These are phyloP conservation scores for Coccomyxa sp. DNA, from an alignment of 139 green algal genomes.

Conservation along the genomic window DNA sequence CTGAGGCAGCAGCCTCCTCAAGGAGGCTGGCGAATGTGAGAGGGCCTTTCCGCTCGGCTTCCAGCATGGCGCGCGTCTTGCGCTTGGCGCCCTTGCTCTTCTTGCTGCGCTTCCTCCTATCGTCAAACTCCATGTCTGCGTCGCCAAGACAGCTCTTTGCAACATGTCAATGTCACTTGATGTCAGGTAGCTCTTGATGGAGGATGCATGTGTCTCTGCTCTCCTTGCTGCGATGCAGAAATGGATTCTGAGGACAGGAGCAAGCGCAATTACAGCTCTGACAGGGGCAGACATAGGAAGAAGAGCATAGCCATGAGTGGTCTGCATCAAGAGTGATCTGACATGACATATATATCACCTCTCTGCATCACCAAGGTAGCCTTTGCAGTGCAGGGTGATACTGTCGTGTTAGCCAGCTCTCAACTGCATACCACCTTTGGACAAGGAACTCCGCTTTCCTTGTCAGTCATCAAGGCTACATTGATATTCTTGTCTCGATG, in stretches of 20 bases:
- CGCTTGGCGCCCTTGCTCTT: slow-evolving; percentile 32
- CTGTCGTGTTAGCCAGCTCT: no score
- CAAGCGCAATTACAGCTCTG: not conserved
- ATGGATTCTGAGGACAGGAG: not conserved
- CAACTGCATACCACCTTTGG: no score
- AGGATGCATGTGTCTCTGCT: not conserved
- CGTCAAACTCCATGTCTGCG: slow-evolving; percentile 28
- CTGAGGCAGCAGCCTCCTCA: slow-evolving; percentile 43
- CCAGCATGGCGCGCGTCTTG: slow-evolving; percentile 49
- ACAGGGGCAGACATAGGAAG: not conserved
- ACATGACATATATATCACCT: no score
- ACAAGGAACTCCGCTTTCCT: no score
- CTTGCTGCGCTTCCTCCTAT: slow-evolving; percentile 40
- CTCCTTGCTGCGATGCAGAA: not conserved
- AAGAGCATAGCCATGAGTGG: no score
- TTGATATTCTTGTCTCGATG: no score
- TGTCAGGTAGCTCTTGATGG: not conserved
- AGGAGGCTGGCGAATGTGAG: slow-evolving; percentile 57
- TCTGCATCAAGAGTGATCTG: no score
- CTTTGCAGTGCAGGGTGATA: no score
- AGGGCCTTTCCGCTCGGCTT: slow-evolving; percentile 20
- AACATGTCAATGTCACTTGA: not conserved
- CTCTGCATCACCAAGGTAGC: no score
- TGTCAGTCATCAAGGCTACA: not conserved
- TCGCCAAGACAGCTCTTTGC: no score